Evolutionary conservation across 148 eudicot species (phyloP).

Genomic region (Polygonum aviculare): DNA sequence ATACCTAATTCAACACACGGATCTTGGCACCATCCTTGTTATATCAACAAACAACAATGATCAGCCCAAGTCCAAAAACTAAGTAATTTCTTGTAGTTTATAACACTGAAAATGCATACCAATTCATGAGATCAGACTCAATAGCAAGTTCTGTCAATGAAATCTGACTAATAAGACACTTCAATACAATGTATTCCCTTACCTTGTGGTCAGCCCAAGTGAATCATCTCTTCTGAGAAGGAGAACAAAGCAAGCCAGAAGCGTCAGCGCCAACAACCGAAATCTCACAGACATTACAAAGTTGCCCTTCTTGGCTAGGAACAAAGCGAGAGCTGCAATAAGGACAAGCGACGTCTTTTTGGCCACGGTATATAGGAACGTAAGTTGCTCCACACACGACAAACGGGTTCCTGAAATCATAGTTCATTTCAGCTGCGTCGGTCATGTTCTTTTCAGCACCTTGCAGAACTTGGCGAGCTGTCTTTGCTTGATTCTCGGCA

Average conservation of each 20-base stretch:
- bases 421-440: conserved; percentile 60
- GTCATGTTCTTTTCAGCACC: conserved; percentile 80
- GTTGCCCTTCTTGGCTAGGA: conserved; percentile 66
- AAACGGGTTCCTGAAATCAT: conserved; percentile 92
- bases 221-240: conserved; percentile 15
- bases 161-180: not conserved
- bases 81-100: conserved; percentile 23
- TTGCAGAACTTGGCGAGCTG: conserved; percentile 70
- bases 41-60: conserved; percentile 19
- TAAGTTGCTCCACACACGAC: conserved; percentile 86
- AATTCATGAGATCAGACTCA: conserved; percentile 10
- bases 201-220: conserved; percentile 12
- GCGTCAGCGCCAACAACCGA: conserved; percentile 81
- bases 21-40: conserved; percentile 22
- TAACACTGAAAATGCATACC: conserved; percentile 27
- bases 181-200: conserved; percentile 10
- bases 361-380: conserved; percentile 82
- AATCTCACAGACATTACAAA: conserved; percentile 79
- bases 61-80: conserved; percentile 28
- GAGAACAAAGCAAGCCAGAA: conserved; percentile 78
- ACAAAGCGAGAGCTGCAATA: conserved; percentile 75
- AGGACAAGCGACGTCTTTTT: conserved; percentile 70
- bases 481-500: conserved; percentile 53
- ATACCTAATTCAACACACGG: conserved; percentile 16
- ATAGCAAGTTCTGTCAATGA: not conserved